A percentile compares a stretch with the other conserved stretches of the same genome.
phyloP scores from a whole-genome alignment of 345 rosid genomes.

The Dimocarpus longan region DNA sequence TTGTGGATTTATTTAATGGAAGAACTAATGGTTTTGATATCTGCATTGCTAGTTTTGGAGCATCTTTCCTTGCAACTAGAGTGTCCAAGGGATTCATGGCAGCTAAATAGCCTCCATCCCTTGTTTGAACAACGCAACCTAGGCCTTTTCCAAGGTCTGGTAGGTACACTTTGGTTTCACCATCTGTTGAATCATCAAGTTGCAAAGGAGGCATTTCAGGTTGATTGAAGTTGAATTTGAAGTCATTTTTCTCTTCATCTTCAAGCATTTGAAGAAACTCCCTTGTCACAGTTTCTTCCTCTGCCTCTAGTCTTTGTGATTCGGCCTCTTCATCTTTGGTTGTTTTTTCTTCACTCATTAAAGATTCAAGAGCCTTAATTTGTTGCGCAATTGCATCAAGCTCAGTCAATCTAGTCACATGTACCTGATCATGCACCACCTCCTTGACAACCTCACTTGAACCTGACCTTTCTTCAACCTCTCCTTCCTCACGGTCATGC shows the following conservation, averaged over 20 bases:
- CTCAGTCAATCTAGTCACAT: constrained; percentile 63
- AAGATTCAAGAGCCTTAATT: constrained; percentile 89
- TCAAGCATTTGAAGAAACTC: constrained; percentile 93
- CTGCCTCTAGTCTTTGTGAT: constrained; percentile 73
- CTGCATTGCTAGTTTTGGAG: constrained; percentile 93
- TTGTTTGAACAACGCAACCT: constrained; percentile 86
- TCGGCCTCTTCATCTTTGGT: constrained; percentile 48
- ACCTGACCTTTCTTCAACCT: constrained; percentile 38
- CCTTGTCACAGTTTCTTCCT: constrained; percentile 78
- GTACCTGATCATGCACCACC: constrained; percentile 61
- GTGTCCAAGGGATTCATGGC: constrained; percentile 83
- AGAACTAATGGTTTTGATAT: constrained; percentile 76
- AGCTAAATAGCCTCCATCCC: constrained; percentile 87
- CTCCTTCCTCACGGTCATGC: constrained; percentile 41
- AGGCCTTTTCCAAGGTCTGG: constrained; percentile 90
- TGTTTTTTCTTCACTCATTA: constrained; percentile 61
- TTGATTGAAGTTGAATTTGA: constrained; percentile 41
- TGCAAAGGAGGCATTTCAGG: constrained; percentile 50
- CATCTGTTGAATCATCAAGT: constrained; percentile 47
- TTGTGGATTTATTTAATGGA: constrained; percentile 31
- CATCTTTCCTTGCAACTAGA: constrained; percentile 61
- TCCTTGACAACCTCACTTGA: constrained; percentile 76
- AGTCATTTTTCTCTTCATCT: constrained; percentile 41
- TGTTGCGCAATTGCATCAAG: constrained; percentile 88
- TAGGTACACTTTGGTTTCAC: constrained; percentile 58